Percentiles rank a stretch among this genome's conserved stretches.
phyloP scores from a whole-genome alignment of 2,329 filamentous ascomycete genomes.

The Blumeria graminis region DNA sequence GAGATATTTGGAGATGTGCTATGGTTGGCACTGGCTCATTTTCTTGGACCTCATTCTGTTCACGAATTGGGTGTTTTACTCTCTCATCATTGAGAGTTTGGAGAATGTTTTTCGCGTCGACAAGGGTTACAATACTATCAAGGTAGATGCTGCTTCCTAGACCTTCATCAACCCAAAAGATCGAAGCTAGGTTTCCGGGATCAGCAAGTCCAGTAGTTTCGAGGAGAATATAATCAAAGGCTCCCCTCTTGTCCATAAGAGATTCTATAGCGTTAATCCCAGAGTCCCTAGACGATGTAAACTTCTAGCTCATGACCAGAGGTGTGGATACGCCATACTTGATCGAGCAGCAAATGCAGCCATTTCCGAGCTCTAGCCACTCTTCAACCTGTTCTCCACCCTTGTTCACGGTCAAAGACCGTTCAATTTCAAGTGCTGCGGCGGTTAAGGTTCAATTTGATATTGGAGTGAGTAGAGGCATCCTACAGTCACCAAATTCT shows the following conservation, averaged over 20 bases:
- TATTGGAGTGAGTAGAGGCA: neutral
- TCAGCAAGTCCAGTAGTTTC: constrained; percentile 92
- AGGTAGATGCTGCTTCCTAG: constrained; percentile 88
- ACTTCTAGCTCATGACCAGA: neutral
- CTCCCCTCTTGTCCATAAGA: constrained; percentile 77
- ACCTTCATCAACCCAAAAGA: constrained; percentile 96
- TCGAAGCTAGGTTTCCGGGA: constrained; percentile 78
- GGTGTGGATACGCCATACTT: constrained; percentile 30
- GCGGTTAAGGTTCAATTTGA: neutral
- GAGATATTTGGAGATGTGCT: constrained; percentile 87
- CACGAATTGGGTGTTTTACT: constrained; percentile 9
- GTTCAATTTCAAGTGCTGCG: constrained; percentile 70
- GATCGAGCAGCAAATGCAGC: constrained; percentile 92
- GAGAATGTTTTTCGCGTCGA: constrained; percentile 84
- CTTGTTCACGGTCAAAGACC: constrained; percentile 75
- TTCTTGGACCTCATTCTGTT: constrained; percentile 25
- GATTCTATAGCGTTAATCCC: constrained; percentile 90
- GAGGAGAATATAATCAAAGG: constrained; percentile 91
- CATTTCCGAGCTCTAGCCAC: constrained; percentile 90
- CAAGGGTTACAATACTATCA: constrained; percentile 85
- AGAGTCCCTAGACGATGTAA: constrained; percentile 36
- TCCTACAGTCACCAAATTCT: constrained; percentile 59
- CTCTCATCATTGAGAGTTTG: constrained; percentile 46
- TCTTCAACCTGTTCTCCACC: constrained; percentile 65
- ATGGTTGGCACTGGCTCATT: constrained; percentile 58